Base-by-base conservation (phyloP, 768 basidiomycete genomes). In the Suillus lakei region DNA sequence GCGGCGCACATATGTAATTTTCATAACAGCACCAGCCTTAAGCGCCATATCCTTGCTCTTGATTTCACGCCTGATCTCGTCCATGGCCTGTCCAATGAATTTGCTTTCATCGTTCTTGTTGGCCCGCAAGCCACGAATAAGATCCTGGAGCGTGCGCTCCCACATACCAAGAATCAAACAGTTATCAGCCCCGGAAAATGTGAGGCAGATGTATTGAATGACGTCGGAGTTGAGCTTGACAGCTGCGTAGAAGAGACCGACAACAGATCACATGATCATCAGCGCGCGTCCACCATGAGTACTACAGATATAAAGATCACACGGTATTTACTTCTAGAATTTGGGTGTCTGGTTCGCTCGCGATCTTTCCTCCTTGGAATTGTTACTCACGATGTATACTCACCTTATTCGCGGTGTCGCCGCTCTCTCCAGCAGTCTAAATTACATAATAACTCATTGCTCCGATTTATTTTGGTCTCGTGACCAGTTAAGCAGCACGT, bases 41-140 rank as follows among this genome's bases (percentile, higher is more conserved):
- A 99, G 84, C 69, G 94, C 95, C 94, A 98, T 97, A 74, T 99
- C 98, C 71, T 94, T 94, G 73, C 86, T 87, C 80, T 89, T 92
- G 74, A 99, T 89, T 81, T 99, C 98, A 66, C 86, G 84, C 69
- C 94, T 83, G 71, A 98, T 97, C 82, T 99, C 98, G 62, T 94
- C 90, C n/a, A 98, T 89, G 6, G 95, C 95, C 71, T 92, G 91
- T 0, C 91, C 88, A 69, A 99, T 93, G 77, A 98, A 98, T 76
- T 91, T 92, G 72, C 88, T 83, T 78, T 97, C 93, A 82, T 96
- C 93, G 71, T 89, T 88, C 84, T 96, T 98, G 84, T 96, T 96
- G 55, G 96, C 94, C 60, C 98, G 90, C 67, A 99, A 85, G 54
- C 96, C 98, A 70, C 97, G 88, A 73, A 98, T 95, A 72, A 98